Evolutionary conservation across 2,329 filamentous ascomycete genomes (phyloP).

Genomic region (Hortaea sp.): DNA sequence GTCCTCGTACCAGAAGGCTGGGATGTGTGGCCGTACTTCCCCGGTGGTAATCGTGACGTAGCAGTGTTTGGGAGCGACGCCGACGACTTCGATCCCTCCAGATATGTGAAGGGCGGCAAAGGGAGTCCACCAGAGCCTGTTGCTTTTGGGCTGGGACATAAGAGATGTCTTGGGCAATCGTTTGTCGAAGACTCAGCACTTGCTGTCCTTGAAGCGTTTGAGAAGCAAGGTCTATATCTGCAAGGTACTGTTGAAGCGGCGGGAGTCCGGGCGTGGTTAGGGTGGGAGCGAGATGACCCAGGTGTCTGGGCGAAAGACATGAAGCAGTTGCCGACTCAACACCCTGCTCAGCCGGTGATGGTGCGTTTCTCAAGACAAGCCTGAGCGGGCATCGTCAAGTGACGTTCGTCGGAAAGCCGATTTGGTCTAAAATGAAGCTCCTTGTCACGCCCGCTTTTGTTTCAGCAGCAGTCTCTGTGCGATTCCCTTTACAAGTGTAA

Average conservation of each 20-base stretch:
- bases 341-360: slow-evolving; percentile 4
- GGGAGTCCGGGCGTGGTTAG: slow-evolving; percentile 17
- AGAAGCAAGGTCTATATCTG: slow-evolving; percentile 1
- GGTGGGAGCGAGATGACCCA: slow-evolving; percentile 12
- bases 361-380: background rate
- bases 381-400: slow-evolving; percentile 3
- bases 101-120: slow-evolving; percentile 2
- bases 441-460: background rate
- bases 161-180: background rate
- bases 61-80: slow-evolving; percentile 6
- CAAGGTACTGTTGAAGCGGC: slow-evolving; percentile 4
- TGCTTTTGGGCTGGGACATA: background rate
- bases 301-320: slow-evolving; percentile 15
- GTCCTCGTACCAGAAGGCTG: slow-evolving; percentile 11
- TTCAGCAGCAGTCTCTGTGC: background rate
- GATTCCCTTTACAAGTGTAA: background rate
- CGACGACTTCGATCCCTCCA: slow-evolving; percentile 7
- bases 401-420: too few species aligned
- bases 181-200: slow-evolving; percentile 1
- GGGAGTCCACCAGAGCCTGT: background rate
- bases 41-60: slow-evolving; percentile 11
- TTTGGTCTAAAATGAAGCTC: too few species aligned
- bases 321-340: slow-evolving; percentile 16
- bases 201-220: slow-evolving; percentile 5
- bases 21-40: slow-evolving; percentile 17